These are phyloP conservation scores for Aspergillus incahuasiensis DNA, from an alignment of 495 filamentous ascomycete species.

Conservation along the genomic window DNA sequence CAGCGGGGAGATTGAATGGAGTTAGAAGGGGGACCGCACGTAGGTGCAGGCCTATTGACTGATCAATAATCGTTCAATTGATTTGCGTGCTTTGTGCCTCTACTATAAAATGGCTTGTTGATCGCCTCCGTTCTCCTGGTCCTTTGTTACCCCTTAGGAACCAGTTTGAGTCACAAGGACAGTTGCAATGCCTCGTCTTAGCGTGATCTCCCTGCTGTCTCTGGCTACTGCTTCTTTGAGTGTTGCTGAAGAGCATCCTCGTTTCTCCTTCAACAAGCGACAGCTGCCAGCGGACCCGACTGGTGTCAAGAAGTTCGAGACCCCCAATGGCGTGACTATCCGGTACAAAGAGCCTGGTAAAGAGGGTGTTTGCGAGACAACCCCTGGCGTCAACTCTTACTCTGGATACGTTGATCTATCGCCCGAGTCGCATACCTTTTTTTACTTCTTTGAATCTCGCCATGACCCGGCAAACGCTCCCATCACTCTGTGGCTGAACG, in stretches of 20 bases:
- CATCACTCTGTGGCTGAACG: conserved; percentile 49
- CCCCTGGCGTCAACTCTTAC: conserved; percentile 45
- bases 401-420: conserved; percentile 45
- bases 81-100: background rate
- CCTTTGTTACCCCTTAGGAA: background rate
- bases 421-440: conserved; percentile 41
- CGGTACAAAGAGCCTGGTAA: conserved; percentile 40
- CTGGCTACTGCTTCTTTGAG: conserved; percentile 23
- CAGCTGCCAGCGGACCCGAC: conserved; percentile 47
- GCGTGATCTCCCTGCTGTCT: conserved; percentile 22
- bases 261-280: conserved; percentile 23
- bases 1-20: background rate
- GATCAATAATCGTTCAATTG: background rate
- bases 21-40: background rate
- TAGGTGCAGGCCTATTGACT: background rate
- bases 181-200: conserved; percentile 25
- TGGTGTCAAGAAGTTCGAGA: conserved; percentile 53
- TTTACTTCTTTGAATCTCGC: conserved; percentile 49
- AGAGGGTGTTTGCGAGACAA: conserved; percentile 46
- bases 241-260: conserved; percentile 1
- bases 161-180: background rate
- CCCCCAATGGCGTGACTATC: conserved; percentile 50
- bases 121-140: background rate
- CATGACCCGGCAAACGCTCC: conserved; percentile 47
- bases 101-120: conserved; percentile 7